phyloP scores from a whole-genome alignment of 768 basidiomycete genomes.

The Amylocystis lapponica region DNA sequence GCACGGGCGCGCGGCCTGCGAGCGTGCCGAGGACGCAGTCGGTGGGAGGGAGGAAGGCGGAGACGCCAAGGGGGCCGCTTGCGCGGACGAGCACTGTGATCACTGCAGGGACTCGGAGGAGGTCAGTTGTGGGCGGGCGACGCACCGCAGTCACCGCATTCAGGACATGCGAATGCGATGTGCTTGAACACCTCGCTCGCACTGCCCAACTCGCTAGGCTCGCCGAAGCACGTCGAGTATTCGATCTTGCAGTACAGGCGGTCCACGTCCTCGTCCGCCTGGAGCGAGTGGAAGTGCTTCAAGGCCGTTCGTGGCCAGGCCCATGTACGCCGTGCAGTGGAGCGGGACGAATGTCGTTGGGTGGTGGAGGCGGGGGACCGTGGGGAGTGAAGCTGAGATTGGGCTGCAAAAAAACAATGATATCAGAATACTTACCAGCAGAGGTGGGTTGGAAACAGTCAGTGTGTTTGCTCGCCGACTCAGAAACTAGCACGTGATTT shows the following conservation, averaged over 20 bases:
- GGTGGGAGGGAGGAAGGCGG: constrained; percentile 28
- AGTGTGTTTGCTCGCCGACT: too few relatives aligned
- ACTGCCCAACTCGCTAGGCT: constrained; percentile 1
- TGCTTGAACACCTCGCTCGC: constrained; percentile 27
- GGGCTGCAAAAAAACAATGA: too few relatives aligned
- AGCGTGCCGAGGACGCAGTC: constrained; percentile 8
- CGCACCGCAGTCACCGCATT: constrained; percentile 32
- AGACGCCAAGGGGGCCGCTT: constrained; percentile 27
- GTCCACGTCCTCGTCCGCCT: constrained; percentile 14
- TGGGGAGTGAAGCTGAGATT: too few relatives aligned
- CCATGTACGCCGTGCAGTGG: too few relatives aligned
- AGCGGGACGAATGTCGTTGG: too few relatives aligned
- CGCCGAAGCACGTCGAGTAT: too few relatives aligned
- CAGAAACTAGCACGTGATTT: too few relatives aligned
- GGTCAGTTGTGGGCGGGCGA: not conserved
- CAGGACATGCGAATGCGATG: constrained; percentile 24
- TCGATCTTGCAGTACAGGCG: constrained; percentile 20
- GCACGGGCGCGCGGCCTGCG: not conserved
- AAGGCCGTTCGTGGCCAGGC: too few relatives aligned
- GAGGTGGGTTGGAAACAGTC: too few relatives aligned
- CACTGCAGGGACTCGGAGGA: constrained; percentile 10
- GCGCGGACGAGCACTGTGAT: constrained; percentile 25
- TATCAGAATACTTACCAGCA: too few relatives aligned
- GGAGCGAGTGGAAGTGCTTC: constrained; percentile 14
- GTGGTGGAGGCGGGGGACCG: too few relatives aligned